phyloP scores from a whole-genome alignment of 352 stramenopile species.

The Globisporangium splendens region DNA sequence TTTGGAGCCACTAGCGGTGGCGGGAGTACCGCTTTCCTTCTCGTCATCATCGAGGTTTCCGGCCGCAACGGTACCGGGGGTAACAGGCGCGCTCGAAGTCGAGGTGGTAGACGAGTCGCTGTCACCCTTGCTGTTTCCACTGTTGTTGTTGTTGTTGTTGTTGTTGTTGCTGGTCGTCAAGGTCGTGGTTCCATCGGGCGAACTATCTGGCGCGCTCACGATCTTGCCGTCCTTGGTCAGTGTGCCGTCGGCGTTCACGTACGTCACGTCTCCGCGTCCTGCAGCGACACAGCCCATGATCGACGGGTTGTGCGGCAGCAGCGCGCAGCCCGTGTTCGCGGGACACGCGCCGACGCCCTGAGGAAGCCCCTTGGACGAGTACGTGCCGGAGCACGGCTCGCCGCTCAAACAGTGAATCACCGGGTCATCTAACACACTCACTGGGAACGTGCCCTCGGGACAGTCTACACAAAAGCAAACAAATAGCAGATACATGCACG shows the following conservation, averaged over 20 bases:
- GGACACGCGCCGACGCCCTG: conserved; percentile 56
- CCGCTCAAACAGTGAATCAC: conserved; percentile 48
- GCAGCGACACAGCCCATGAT: conserved; percentile 66
- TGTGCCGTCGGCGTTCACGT: conserved; percentile 68
- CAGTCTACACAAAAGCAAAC: conserved; percentile 32
- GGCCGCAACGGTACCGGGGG: conserved; percentile 2
- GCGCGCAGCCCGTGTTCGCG: conserved; percentile 43
- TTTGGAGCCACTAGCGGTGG: conserved; percentile 10
- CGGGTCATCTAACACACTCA: conserved; percentile 62
- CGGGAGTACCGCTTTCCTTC: conserved; percentile 1
- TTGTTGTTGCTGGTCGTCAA: conserved; percentile 8
- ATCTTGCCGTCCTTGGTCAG: conserved; percentile 44
- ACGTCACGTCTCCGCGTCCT: conserved; percentile 53
- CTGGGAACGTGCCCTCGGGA: conserved; percentile 36
- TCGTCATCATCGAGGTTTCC: conserved; percentile 10
- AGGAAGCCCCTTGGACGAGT: conserved; percentile 40
- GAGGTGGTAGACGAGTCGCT: neutral
- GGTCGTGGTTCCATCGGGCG: conserved; percentile 17
- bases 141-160: conserved; percentile 9
- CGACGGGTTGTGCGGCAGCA: conserved; percentile 48
- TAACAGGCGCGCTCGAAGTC: conserved; percentile 6
- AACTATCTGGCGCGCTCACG: conserved; percentile 8
- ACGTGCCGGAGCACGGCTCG: conserved; percentile 58
- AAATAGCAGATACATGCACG: neutral
- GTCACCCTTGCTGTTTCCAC: neutral